Base-by-base conservation (phyloP, 2,329 filamentous ascomycete genomes). In the Colletotrichum sp. region DNA sequence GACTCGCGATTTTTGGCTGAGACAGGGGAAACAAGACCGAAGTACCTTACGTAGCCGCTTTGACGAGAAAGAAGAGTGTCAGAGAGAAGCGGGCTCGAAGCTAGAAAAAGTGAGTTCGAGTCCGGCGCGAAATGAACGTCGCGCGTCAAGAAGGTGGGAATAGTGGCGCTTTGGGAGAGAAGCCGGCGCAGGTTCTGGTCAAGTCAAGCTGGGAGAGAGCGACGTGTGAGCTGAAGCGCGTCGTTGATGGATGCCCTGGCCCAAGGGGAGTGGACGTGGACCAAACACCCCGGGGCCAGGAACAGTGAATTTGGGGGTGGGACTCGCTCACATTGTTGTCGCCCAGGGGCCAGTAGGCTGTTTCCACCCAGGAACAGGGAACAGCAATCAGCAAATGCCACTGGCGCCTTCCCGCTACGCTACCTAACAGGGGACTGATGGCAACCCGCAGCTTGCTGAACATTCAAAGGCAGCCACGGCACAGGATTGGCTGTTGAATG, bases 171-270 rank as follows among this genome's bases (percentile, higher is more conserved):
- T 15, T 26, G 28, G 18, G 34, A 67, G 26, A 64, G 48, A 18
- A 68, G 24, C 39, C n/a, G 61, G 61, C 63, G 12, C 43, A 52
- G n/a, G 43, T 52, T 52, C n/a, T 43, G 30, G 26, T 24, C 55
- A 61, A 43, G 32, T 36, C 32, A 48, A 63, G 63, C 63, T 63
- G 63, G 39, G n/a, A 24, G 64, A 64, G 43, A 63, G 15, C 52
- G 67, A 74, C 60, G 63, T 67, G 63, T 32, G 43, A 69, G 57
- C 43, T 16, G 70, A 74, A 65, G 70, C 74, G 74, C 74, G 74
- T 76, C 70, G 70, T 68, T 63, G 55, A 64, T 32, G 63, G 32
- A 57, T 59, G 28, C 36, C 43, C 43, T 52, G 43, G 43, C n/a
- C 43, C 43, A 52, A 52, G 43, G 43, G 43, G 43, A 52, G 43